Conservation (phyloP, 106 monocot genomes). For the Dendrobium chrysotoxum region DNA sequence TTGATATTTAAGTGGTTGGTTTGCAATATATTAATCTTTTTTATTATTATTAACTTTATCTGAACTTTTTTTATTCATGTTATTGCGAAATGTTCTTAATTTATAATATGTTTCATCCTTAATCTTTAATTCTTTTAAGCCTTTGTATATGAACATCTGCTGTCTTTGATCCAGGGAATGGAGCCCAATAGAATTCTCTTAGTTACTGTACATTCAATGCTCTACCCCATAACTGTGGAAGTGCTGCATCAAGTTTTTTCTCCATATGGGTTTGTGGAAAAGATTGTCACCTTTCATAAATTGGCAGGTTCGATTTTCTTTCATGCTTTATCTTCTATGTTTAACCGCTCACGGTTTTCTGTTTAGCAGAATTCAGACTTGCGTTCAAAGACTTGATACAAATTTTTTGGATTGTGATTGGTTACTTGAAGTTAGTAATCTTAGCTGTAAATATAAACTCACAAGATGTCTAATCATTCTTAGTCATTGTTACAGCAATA, state of each 20-base stretch:
- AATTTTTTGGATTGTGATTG: background rate
- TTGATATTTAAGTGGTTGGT: background rate
- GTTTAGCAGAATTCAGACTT: background rate
- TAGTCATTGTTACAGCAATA: background rate
- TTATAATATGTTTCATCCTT: background rate
- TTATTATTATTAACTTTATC: background rate
- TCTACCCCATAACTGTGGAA: slow-evolving; percentile 88
- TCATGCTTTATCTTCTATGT: background rate
- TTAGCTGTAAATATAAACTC: background rate
- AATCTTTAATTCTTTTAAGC: background rate
- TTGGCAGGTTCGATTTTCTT: slow-evolving; percentile 56
- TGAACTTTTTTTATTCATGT: background rate
- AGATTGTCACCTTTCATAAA: slow-evolving; percentile 93
- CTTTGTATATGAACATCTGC: slow-evolving; percentile 21
- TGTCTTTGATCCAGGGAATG: slow-evolving; percentile 57
- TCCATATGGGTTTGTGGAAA: slow-evolving; percentile 87
- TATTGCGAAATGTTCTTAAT: background rate
- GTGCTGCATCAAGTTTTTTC: slow-evolving; percentile 93
- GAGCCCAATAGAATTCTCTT: slow-evolving; percentile 89
- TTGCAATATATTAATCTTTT: background rate
- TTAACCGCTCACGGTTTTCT: background rate
- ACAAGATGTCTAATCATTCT: background rate
- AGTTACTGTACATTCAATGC: slow-evolving; percentile 84
- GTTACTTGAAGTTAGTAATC: background rate
- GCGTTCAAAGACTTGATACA: background rate